Base-by-base conservation (phyloP, 768 basidiomycete genomes). In the Postia placenta region DNA sequence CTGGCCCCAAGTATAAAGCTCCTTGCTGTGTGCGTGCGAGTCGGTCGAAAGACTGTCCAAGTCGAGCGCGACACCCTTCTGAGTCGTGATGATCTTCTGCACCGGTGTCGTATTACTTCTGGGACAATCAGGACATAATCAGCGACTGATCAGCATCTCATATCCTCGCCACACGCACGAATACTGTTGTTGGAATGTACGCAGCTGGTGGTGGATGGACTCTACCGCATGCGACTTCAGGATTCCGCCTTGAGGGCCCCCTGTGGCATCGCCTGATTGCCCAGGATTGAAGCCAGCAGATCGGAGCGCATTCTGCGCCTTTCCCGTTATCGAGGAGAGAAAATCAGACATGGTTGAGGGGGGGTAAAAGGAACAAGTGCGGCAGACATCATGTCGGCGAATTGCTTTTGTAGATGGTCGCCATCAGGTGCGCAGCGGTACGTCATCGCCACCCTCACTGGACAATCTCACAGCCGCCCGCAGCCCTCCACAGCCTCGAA, bases 1-100 rank as follows among this genome's bases (percentile, higher is more conserved):
- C 62, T 91, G 88, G 11, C 90, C 89, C 89, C 89, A 92, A 12
- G 77, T 78, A 58, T 89, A 92, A 22, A 92, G 69, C 52, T 92
- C 91, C 66, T 91, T 92, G 74, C 87, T 87, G 61, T 83, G 80
- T 0, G 76, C 68, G 61, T 90, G 83, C 6, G 74, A 60, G 58
- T 89, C 82, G 55, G 84, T 78, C 2, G 81, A 71, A 25, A 83
- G 65, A 49, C 72, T 74, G 55, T 90, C 85, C 58, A 79, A 76
- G 64, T 88, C 87, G 55, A 92, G 74, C 17, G 84, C 81, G 14
- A 91, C 70, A 3, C 89, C 84, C 64, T 92, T 92, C 63, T 80
- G 77, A 5, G 77, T 68, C 0, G 90, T 92, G 54, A 92, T 83
- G 50, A 91, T 80, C 61, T 81, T 85, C 70, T 92, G 90, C 0